phyloP scores from a whole-genome alignment of 139 green algal genomes.

The Tetradesmus obliquus region DNA sequence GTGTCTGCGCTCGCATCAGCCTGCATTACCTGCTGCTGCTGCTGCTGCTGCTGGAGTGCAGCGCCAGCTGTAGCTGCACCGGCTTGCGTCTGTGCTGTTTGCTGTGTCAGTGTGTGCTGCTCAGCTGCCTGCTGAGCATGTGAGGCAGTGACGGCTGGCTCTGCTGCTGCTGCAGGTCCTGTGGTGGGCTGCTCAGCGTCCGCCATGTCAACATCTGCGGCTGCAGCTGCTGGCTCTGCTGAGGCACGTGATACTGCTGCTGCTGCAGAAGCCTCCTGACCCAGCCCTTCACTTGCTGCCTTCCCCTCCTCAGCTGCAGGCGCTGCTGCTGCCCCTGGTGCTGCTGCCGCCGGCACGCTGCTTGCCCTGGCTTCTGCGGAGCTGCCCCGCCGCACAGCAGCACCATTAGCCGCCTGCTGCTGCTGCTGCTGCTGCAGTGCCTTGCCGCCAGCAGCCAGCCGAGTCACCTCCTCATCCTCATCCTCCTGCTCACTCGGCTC shows the following conservation, averaged over 20 bases:
- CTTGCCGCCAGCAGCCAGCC: not conserved
- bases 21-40: not conserved
- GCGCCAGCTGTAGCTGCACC: not conserved
- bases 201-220: not conserved
- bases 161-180: not conserved
- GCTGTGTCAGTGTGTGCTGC: not conserved
- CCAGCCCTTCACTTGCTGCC: not conserved
- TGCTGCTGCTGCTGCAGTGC: not conserved
- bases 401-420: not conserved
- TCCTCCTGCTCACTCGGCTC: not conserved
- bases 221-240: not conserved
- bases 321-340: not conserved
- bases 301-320: not conserved
- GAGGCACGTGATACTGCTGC: not conserved
- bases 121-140: not conserved
- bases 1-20: not conserved
- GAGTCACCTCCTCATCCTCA: conserved; percentile 22
- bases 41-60: not conserved
- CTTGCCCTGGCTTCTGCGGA: not conserved
- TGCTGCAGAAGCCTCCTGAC: not conserved
- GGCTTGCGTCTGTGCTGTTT: not conserved
- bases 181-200: not conserved
- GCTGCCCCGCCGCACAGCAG: not conserved
- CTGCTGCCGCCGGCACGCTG: not conserved
- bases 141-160: not conserved